A percentile compares a stretch with the other conserved stretches of the same genome.
phyloP scores from a whole-genome alignment of 192 early-diverging fungal genomes.

The Obelidium mucronatum region DNA sequence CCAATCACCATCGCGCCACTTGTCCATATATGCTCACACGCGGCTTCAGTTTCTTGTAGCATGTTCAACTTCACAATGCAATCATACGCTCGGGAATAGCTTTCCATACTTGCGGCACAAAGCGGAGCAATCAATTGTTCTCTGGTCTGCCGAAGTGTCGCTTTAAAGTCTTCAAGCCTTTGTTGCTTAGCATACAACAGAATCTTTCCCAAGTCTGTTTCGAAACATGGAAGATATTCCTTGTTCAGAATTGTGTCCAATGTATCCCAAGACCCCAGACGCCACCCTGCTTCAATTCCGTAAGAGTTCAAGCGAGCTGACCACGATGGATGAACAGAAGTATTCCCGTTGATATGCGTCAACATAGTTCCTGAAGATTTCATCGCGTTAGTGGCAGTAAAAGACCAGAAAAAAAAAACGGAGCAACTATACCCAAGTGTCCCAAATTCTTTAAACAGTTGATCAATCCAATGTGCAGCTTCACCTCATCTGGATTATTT shows the following conservation, averaged over 20 bases:
- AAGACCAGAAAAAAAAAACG: not conserved
- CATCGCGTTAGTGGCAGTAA: not conserved
- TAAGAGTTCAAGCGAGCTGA: slow-evolving; percentile 51
- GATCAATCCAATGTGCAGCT: slow-evolving; percentile 66
- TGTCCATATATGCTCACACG: slow-evolving; percentile 27
- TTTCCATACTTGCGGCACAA: slow-evolving; percentile 68
- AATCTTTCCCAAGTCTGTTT: slow-evolving; percentile 61
- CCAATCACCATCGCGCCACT: not conserved
- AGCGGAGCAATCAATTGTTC: slow-evolving; percentile 57
- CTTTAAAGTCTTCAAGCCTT: slow-evolving; percentile 37
- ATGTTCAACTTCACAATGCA: slow-evolving; percentile 68
- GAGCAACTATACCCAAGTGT: slow-evolving; percentile 64
- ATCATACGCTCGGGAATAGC: slow-evolving; percentile 69
- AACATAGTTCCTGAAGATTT: slow-evolving; percentile 61
- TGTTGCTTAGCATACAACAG: slow-evolving; percentile 55
- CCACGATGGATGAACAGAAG: slow-evolving; percentile 58
- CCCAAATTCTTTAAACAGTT: slow-evolving; percentile 74
- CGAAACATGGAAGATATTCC: slow-evolving; percentile 55
- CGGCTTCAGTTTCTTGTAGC: slow-evolving; percentile 69
- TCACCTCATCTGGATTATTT: slow-evolving; percentile 47
- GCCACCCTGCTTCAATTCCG: slow-evolving; percentile 71
- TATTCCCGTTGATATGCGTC: slow-evolving; percentile 53
- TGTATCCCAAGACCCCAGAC: slow-evolving; percentile 64
- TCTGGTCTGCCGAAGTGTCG: slow-evolving; percentile 51
- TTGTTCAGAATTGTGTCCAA: slow-evolving; percentile 56